Percentiles rank a stretch among this genome's conserved stretches.
Evolutionary conservation across 768 basidiomycete species (phyloP).

Genomic region (Xanthoconium stramineum): DNA sequence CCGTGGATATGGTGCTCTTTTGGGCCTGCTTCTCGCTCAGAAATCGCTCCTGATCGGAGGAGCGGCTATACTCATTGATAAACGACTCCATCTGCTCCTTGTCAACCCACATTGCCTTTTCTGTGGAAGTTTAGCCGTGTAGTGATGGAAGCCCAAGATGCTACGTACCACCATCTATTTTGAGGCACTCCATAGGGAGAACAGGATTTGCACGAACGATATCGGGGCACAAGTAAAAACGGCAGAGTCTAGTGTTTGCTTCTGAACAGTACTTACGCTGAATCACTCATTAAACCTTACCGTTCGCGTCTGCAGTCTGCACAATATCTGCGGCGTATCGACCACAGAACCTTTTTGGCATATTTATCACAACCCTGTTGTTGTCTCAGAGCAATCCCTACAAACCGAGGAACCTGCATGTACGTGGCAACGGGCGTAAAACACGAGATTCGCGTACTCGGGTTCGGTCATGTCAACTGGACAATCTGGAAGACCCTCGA

Average conservation of each 20-base stretch:
- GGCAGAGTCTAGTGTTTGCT: background rate
- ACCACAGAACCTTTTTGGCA: background rate
- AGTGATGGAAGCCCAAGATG: background rate
- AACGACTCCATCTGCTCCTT: background rate
- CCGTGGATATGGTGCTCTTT: background rate
- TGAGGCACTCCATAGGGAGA: background rate
- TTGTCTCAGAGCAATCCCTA: background rate
- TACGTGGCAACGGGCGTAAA: background rate
- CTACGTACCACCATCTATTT: background rate
- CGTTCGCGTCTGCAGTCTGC: background rate
- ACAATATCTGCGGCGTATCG: constrained; percentile 4
- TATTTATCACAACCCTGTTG: background rate
- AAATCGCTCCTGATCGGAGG: background rate
- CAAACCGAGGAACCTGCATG: background rate
- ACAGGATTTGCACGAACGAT: background rate
- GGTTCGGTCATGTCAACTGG: constrained; percentile 30
- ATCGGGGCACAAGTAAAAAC: background rate
- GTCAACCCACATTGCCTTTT: background rate
- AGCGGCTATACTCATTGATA: background rate
- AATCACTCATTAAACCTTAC: background rate
- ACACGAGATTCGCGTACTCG: constrained; percentile 14
- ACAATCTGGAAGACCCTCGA: constrained; percentile 35
- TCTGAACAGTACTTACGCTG: constrained; percentile 18
- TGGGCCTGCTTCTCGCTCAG: background rate
- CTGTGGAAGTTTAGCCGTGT: background rate